Evolutionary conservation across 805 yeast genomes (phyloP).

Genomic region (Millerozyma acaciae): DNA sequence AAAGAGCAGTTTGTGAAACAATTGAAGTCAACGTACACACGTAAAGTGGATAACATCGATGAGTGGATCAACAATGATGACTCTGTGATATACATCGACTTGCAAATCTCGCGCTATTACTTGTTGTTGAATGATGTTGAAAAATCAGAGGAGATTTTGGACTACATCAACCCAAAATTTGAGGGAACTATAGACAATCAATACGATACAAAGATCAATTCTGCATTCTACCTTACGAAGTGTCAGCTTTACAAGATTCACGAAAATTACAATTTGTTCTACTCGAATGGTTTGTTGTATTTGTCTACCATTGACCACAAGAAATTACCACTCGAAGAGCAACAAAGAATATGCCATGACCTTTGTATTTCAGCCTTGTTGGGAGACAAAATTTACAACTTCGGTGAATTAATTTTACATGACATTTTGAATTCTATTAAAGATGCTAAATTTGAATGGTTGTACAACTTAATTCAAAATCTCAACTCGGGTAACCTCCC

Average conservation of each 20-base stretch:
- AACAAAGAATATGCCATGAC: conserved; percentile 57
- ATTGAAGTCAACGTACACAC: conserved; percentile 25
- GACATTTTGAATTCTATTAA: conserved; percentile 61
- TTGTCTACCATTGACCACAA: conserved; percentile 64
- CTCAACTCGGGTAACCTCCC: conserved; percentile 76
- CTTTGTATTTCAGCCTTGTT: conserved; percentile 81
- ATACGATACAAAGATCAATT: conserved; percentile 56
- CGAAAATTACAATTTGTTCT: conserved; percentile 76
- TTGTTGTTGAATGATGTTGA: conserved; percentile 49
- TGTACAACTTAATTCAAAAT: conserved; percentile 62
- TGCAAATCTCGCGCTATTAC: conserved; percentile 74
- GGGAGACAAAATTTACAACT: conserved; percentile 90
- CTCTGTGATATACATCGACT: conserved; percentile 42
- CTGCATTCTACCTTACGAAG: conserved; percentile 77
- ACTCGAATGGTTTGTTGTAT: conserved; percentile 75
- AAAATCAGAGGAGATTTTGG: conserved; percentile 66
- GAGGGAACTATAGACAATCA: conserved; percentile 37
- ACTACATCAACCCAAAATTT: conserved; percentile 52
- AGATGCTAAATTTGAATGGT: conserved; percentile 57
- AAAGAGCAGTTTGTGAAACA: conserved; percentile 22
- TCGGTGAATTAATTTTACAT: conserved; percentile 91
- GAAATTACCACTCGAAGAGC: conserved; percentile 34
- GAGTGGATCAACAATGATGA: conserved; percentile 47
- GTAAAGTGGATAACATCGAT: conserved; percentile 22
- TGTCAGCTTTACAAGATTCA: conserved; percentile 71